Evolutionary conservation across 2,329 filamentous ascomycete genomes (phyloP), one percentile per base, ranked within the genome.

Genomic region (Daldinia sp.): DNA sequence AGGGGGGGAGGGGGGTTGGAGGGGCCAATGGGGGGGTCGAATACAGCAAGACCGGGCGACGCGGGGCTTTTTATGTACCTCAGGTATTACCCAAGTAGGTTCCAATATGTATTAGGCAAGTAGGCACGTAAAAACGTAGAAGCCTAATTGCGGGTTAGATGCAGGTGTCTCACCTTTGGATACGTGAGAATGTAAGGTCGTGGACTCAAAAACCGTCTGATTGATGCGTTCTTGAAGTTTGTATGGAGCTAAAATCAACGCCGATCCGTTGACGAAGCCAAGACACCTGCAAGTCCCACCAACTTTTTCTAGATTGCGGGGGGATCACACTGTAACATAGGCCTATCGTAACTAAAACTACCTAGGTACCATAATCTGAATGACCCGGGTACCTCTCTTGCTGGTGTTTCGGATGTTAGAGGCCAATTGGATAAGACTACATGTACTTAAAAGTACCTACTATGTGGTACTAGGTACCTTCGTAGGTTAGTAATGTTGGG

Each of bases 21-120:
- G 65, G 56, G 69, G 60, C 72, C 69, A 74, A 70, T 69, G 39
- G 67, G 51, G 57, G 55, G 55, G 51, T 46, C 18, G 46, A 48
- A 30, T 44, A 57, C 35, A 41, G 62, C 35, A 65, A 67, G 33
- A 30, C 15, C 7, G 33, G 33, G 10, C 46, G 53, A 60, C 39
- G 54, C 23, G 54, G 54, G 54, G 37, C 39, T 57, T 37, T 35
- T 57, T 57, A 30, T 57, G 51, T 23, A 48, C 23, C 39, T 4
- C 5, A 50, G 6, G 23, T 50, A 30, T 50, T 30, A 50, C 46
- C 46, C 23, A 6, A 15, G 26, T 15, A 30, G 46, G 30, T 33
- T 33, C 5, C 9, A 9, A 9, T 33, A 33, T 33, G 30, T 53
- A 37, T 51, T 35, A 48, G 44, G 30, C 59, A 63, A 50, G 46